These are phyloP conservation scores for Phialophora expanda DNA, from an alignment of 2,329 filamentous ascomycete genomes.

Conservation along the genomic window DNA sequence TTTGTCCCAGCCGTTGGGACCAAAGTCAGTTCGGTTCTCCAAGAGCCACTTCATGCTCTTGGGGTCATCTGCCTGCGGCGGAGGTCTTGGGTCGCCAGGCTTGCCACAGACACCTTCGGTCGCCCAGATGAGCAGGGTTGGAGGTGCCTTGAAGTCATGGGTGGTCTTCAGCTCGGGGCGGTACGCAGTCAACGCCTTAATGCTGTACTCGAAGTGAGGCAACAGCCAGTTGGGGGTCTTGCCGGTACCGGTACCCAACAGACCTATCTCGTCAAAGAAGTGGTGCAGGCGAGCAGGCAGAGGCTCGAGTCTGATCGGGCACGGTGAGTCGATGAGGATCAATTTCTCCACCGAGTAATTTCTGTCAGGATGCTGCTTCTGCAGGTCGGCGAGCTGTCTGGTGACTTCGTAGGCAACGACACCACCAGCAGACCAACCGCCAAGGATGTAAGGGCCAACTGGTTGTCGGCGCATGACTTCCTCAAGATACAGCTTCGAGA, in stretches of 20 bases:
- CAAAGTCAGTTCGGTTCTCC: conserved; percentile 55
- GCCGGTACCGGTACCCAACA: conserved; percentile 54
- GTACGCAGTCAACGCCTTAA: conserved; percentile 56
- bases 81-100: conserved; percentile 49
- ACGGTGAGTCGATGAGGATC: conserved; percentile 68
- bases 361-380: conserved; percentile 36
- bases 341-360: conserved; percentile 58
- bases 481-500: conserved; percentile 41
- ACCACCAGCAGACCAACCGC: conserved; percentile 48
- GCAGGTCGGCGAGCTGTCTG: conserved; percentile 39
- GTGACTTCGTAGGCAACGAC: conserved; percentile 47
- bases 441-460: conserved; percentile 47
- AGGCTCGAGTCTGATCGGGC: conserved; percentile 69
- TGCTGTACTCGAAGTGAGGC: conserved; percentile 58
- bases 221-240: conserved; percentile 57
- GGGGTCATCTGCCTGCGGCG: conserved; percentile 51
- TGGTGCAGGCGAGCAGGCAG: conserved; percentile 62
- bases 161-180: conserved; percentile 40
- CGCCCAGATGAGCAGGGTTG: conserved; percentile 55
- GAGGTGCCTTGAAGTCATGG: conserved; percentile 47
- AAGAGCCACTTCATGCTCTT: conserved; percentile 57
- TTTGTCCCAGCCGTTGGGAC: conserved; percentile 55
- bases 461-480: conserved; percentile 45
- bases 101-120: conserved; percentile 55
- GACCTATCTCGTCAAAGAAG: conserved; percentile 55